Percentiles rank a stretch among this genome's conserved stretches.
phyloP scores from a whole-genome alignment of 1,139 yeast species.

The Nakaseomyces glabratus region DNA sequence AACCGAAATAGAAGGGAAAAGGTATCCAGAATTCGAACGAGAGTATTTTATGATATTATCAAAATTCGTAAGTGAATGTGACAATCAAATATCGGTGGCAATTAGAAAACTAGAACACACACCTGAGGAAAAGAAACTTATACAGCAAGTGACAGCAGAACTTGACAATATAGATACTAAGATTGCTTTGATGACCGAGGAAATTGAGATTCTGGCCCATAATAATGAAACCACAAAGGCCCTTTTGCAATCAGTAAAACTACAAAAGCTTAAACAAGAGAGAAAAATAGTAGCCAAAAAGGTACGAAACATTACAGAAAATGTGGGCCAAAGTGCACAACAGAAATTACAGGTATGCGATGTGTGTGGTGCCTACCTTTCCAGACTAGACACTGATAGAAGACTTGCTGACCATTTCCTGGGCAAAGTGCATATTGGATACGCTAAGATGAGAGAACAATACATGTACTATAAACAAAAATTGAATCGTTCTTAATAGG shows the following conservation, averaged over 20 bases:
- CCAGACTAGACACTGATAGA: slow-evolving; percentile 79
- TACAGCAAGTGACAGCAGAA: slow-evolving; percentile 54
- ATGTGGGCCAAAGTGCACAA: slow-evolving; percentile 77
- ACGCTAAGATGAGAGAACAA: slow-evolving; percentile 64
- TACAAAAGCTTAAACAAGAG: slow-evolving; percentile 38
- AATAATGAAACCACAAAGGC: slow-evolving; percentile 47
- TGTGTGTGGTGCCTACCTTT: slow-evolving; percentile 83
- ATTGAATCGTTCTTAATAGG: not conserved
- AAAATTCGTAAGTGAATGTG: slow-evolving; percentile 54
- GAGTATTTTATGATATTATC: slow-evolving; percentile 43
- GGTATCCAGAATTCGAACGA: slow-evolving; percentile 58
- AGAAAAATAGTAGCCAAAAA: slow-evolving; percentile 44
- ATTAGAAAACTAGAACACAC: slow-evolving; percentile 64
- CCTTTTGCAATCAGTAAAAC: slow-evolving; percentile 36
- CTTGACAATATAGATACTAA: slow-evolving; percentile 58
- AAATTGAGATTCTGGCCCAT: slow-evolving; percentile 49
- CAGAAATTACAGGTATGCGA: slow-evolving; percentile 88
- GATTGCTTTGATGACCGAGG: slow-evolving; percentile 63
- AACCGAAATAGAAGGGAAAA: slow-evolving; percentile 43
- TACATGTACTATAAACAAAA: slow-evolving; percentile 16
- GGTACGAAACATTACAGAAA: slow-evolving; percentile 57
- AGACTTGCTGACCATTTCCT: slow-evolving; percentile 85
- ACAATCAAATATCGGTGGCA: slow-evolving; percentile 56
- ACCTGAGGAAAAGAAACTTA: slow-evolving; percentile 62
- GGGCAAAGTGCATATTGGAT: slow-evolving; percentile 81